These are phyloP conservation scores for Cinnamomum chago DNA, from an alignment of 164 flowering plant genomes.

Conservation along the genomic window DNA sequence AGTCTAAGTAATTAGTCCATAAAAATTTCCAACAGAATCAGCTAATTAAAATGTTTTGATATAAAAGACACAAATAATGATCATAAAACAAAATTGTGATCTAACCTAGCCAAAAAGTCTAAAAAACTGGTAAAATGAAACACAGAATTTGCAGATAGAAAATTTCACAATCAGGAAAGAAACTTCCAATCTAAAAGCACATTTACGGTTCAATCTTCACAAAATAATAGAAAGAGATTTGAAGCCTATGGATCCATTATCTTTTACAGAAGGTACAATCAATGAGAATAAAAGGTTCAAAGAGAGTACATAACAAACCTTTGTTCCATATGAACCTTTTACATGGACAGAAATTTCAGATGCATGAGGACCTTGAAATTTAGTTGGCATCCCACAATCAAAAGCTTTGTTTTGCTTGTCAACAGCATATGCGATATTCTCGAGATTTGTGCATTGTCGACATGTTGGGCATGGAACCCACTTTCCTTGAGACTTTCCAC, in stretches of 20 bases:
- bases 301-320: constrained; percentile 39
- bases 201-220: too few relatives aligned
- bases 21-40: too few relatives aligned
- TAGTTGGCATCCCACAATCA: constrained; percentile 24
- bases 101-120: too few relatives aligned
- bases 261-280: not conserved
- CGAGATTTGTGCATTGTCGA: constrained; percentile 68
- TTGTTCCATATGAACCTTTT: constrained; percentile 93
- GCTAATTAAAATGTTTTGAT: too few relatives aligned
- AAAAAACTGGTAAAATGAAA: too few relatives aligned
- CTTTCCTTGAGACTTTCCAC: constrained; percentile 39
- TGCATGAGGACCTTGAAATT: constrained; percentile 26
- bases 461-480: constrained; percentile 95
- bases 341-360: constrained; percentile 56
- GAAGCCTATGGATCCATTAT: not conserved
- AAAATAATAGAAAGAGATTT: not conserved
- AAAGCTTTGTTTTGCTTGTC: constrained; percentile 34
- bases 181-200: too few relatives aligned
- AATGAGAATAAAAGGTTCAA: not conserved
- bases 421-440: constrained; percentile 78
- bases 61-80: too few relatives aligned
- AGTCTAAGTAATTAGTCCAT: too few relatives aligned
- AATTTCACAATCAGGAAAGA: too few relatives aligned
- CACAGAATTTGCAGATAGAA: too few relatives aligned
- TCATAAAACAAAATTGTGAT: too few relatives aligned